These are phyloP conservation scores for Ambrosiella xylebori DNA, from an alignment of 2,329 filamentous ascomycete genomes.

Conservation along the genomic window DNA sequence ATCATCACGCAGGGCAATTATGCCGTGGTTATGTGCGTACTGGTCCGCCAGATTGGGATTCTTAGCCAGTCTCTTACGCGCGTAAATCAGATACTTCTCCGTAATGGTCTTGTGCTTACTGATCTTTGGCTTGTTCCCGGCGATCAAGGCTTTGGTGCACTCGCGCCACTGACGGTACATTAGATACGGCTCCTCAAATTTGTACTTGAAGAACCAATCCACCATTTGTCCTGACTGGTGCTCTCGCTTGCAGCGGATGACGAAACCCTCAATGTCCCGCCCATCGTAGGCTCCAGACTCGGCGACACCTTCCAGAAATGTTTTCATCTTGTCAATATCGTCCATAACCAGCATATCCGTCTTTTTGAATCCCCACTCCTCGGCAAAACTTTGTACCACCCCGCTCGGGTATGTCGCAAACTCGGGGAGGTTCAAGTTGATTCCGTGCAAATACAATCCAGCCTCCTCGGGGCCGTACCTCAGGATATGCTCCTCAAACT, in stretches of 20 bases:
- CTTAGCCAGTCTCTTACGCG: conserved; percentile 51
- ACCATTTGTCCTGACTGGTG: conserved; percentile 38
- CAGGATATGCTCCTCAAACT: conserved; percentile 91
- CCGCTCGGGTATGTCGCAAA: conserved; percentile 74
- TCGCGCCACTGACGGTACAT: conserved; percentile 99
- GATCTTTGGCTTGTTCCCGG: conserved; percentile 53
- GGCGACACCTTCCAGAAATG: conserved; percentile 67
- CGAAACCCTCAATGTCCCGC: conserved; percentile 90
- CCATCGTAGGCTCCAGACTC: conserved; percentile 82
- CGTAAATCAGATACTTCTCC: conserved; percentile 75
- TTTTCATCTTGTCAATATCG: conserved; percentile 54
- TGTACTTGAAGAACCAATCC: conserved; percentile 99
- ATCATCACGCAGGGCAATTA: conserved; percentile 76
- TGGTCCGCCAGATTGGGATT: conserved; percentile 49
- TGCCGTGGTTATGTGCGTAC: conserved; percentile 83
- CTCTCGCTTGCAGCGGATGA: conserved; percentile 69
- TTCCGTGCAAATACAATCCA: conserved; percentile 85
- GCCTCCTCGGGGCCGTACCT: conserved; percentile 69
- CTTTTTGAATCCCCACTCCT: conserved; percentile 86
- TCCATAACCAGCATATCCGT: conserved; percentile 65
- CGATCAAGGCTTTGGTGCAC: conserved; percentile 79
- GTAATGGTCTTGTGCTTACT: conserved; percentile 85
- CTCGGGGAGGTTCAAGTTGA: conserved; percentile 86
- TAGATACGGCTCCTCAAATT: conserved; percentile 95
- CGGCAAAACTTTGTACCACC: conserved; percentile 77